Conservation (phyloP, 140 eudicot species). For the Stevia rebaudiana region DNA sequence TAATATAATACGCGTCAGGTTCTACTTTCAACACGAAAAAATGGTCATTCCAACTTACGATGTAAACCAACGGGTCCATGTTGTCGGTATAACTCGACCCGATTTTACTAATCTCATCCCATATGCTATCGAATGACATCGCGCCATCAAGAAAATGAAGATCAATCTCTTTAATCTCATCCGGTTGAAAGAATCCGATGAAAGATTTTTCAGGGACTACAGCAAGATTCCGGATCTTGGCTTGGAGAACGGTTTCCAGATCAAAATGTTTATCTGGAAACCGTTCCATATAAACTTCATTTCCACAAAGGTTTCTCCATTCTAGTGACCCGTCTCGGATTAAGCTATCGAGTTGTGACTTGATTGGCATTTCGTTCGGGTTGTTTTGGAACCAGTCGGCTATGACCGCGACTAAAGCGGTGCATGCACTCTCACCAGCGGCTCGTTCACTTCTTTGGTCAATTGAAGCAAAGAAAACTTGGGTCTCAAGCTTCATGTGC, state of each 20-base stretch:
- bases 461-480: conserved; percentile 36
- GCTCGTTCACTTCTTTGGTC: conserved; percentile 76
- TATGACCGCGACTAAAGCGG: conserved; percentile 70
- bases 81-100: conserved; percentile 6
- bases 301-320: conserved; percentile 67
- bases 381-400: conserved; percentile 67
- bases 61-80: conserved; percentile 34
- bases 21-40: conserved; percentile 44
- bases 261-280: conserved; percentile 83
- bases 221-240: conserved; percentile 50
- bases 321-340: conserved; percentile 74
- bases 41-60: conserved; percentile 43
- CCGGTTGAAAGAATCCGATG: conserved; percentile 65
- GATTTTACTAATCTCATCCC: conserved; percentile 53
- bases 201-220: conserved; percentile 62
- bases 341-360: conserved; percentile 65
- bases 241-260: conserved; percentile 61
- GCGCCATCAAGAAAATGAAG: conserved; percentile 53
- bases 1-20: conserved; percentile 49
- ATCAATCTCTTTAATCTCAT: conserved; percentile 43
- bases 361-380: conserved; percentile 55
- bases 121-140: conserved; percentile 62
- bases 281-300: conserved; percentile 38
- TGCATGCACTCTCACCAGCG: conserved; percentile 83
- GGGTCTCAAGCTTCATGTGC: conserved; percentile 51